Conservation (phyloP, 2,329 filamentous ascomycete genomes). For the Pseudogymnoascus sp. region DNA sequence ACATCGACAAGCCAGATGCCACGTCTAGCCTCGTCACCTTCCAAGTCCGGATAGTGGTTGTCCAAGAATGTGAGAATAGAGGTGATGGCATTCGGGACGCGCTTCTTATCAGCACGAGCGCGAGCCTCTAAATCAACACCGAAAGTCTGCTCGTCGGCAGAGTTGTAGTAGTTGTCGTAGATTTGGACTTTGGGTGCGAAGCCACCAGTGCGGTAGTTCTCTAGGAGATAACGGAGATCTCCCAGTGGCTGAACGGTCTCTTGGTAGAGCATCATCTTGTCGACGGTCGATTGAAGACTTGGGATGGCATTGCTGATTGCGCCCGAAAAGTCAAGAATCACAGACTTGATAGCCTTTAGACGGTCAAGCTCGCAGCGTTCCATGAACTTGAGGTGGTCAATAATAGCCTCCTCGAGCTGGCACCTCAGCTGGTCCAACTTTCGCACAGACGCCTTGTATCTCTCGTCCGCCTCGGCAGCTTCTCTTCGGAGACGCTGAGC, state of each 20-base stretch:
- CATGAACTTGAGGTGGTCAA: constrained; percentile 87
- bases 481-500: constrained; percentile 80
- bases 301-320: constrained; percentile 97
- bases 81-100: constrained; percentile 86
- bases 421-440: constrained; percentile 87
- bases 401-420: constrained; percentile 90
- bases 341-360: constrained; percentile 95
- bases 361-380: constrained; percentile 95
- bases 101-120: constrained; percentile 87
- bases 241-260: constrained; percentile 93
- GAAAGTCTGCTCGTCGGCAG: constrained; percentile 94
- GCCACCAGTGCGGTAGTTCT: constrained; percentile 92
- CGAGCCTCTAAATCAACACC: constrained; percentile 95
- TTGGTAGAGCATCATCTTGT: constrained; percentile 98
- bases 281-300: constrained; percentile 86
- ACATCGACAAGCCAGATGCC: constrained; percentile 94
- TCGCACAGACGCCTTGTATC: constrained; percentile 79
- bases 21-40: constrained; percentile 87
- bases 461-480: constrained; percentile 81
- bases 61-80: constrained; percentile 91
- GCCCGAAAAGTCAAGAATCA: constrained; percentile 93
- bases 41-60: constrained; percentile 92
- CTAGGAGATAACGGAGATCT: constrained; percentile 85
- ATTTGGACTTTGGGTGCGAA: constrained; percentile 85
- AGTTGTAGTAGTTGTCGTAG: constrained; percentile 99